Evolutionary conservation across 306 rosid genomes (phyloP).

Genomic region (Rubus idaeus): DNA sequence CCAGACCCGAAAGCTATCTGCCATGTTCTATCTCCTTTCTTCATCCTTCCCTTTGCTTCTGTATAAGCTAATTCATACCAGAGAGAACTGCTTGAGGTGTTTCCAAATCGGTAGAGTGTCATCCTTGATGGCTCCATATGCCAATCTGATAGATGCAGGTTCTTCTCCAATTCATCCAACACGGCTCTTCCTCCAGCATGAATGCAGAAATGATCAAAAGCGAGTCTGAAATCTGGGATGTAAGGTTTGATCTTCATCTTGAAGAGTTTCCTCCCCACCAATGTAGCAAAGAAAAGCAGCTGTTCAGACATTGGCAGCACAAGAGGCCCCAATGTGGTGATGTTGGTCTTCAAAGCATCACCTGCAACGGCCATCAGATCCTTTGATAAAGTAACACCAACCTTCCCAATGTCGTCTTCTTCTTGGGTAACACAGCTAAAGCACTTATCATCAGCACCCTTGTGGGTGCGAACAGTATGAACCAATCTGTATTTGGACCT

Average conservation of each 20-base stretch:
- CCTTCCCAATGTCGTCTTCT: slow-evolving; percentile 66
- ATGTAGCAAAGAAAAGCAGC: slow-evolving; percentile 72
- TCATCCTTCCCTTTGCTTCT: slow-evolving; percentile 87
- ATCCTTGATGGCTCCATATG: slow-evolving; percentile 98
- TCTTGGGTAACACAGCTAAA: slow-evolving; percentile 86
- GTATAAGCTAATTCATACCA: slow-evolving; percentile 90
- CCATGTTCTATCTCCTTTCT: slow-evolving; percentile 89
- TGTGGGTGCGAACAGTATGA: slow-evolving; percentile 76
- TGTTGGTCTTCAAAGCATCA: slow-evolving; percentile 83
- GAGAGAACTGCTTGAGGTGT: slow-evolving; percentile 90
- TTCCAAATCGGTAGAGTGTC: slow-evolving; percentile 89
- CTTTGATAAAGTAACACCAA: slow-evolving; percentile 88
- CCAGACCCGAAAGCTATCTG: slow-evolving; percentile 95
- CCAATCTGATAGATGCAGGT: slow-evolving; percentile 84
- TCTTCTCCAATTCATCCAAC: slow-evolving; percentile 86
- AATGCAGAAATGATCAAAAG: slow-evolving; percentile 90
- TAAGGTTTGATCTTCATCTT: slow-evolving; percentile 92
- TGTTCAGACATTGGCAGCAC: slow-evolving; percentile 90
- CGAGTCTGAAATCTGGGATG: slow-evolving; percentile 85
- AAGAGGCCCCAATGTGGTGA: slow-evolving; percentile 86
- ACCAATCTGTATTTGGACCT: slow-evolving; percentile 75
- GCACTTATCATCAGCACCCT: slow-evolving; percentile 87
- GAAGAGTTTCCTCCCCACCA: slow-evolving; percentile 63
- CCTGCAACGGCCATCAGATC: slow-evolving; percentile 94
- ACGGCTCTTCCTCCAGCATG: slow-evolving; percentile 96